Base-by-base conservation (phyloP, 768 basidiomycete genomes). In the Clitopilus hobsonii region DNA sequence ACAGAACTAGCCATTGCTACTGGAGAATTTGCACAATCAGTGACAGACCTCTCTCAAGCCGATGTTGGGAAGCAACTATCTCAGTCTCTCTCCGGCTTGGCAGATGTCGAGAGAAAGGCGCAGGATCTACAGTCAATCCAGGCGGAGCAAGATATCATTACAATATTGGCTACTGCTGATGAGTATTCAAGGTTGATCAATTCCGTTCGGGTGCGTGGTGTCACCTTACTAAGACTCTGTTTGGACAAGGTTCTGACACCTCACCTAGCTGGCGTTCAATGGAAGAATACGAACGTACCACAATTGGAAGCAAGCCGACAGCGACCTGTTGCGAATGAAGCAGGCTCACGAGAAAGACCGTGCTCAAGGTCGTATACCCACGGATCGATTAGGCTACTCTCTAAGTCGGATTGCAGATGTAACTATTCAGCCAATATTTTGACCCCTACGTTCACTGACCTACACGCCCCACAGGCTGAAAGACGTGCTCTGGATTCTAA, bases 101-200 rank as follows among this genome's bases (percentile, higher is more conserved):
- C 88, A 0, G 86, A 88, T 6, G 81, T 97, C 4, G 83, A 92
- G 60, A 76, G 77, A 22, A 86, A 82, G 56, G 84, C 85, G 11
- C 86, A 89, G 60, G 90, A 93, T 49, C 58, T 87, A 5, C 86
- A 91, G 62, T 84, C 76, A 52, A 73, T 77, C 10, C 92, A 95
- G 65, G 81, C 90, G 0, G 86, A 88, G 59, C 86, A 89, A 57
- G 96, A 99, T 65, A 80, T 94, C 62, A 74, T 84, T 26, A 88
- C 89, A 0, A 67, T 98, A 25, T 77, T 94, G 79, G 85, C 83
- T 51, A 90, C 91, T 49, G 86, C 87, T 85, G 59, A 98, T 64
- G 94, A 97, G 69, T 98, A 98, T 66, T 83, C 93, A n/a, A 79
- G 96, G 51, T 76, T 98, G 52, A 90, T 96, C 58, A 85, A 82